phyloP scores from a whole-genome alignment of 2,329 filamentous ascomycete genomes.

The Aspergillus melleus region DNA sequence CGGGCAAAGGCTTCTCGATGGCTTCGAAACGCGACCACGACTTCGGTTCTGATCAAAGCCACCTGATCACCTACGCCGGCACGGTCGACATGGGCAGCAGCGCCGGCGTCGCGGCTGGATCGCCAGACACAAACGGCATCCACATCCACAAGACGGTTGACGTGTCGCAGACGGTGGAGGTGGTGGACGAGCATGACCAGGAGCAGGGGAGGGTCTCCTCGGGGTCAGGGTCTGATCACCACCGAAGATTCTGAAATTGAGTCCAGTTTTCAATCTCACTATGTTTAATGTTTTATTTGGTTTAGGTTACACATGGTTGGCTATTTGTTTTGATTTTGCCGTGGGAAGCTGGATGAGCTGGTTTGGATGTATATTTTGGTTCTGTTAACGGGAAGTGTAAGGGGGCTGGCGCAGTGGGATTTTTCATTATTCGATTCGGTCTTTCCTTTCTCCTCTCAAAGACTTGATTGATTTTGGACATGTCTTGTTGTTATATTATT shows the following conservation, averaged over 20 bases:
- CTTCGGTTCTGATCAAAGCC: conserved; percentile 31
- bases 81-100: conserved; percentile 16
- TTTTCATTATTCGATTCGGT: background rate
- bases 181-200: conserved; percentile 8
- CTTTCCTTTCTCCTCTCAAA: background rate
- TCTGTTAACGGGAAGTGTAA: background rate
- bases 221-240: background rate
- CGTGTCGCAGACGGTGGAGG: conserved; percentile 24
- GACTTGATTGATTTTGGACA: no score
- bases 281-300: background rate
- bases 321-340: background rate
- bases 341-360: background rate
- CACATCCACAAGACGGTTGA: conserved; percentile 25
- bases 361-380: background rate
- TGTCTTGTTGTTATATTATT: background rate
- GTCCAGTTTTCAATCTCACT: background rate
- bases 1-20: conserved; percentile 18
- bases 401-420: background rate
- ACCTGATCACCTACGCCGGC: conserved; percentile 32
- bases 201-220: background rate
- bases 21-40: conserved; percentile 19
- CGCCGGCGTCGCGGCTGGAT: conserved; percentile 3
- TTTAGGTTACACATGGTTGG: background rate
- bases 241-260: background rate
- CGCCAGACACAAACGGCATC: background rate